These are phyloP conservation scores for Helianthus tuberosus DNA, from an alignment of 129 eudicot genomes.

Conservation along the genomic window DNA sequence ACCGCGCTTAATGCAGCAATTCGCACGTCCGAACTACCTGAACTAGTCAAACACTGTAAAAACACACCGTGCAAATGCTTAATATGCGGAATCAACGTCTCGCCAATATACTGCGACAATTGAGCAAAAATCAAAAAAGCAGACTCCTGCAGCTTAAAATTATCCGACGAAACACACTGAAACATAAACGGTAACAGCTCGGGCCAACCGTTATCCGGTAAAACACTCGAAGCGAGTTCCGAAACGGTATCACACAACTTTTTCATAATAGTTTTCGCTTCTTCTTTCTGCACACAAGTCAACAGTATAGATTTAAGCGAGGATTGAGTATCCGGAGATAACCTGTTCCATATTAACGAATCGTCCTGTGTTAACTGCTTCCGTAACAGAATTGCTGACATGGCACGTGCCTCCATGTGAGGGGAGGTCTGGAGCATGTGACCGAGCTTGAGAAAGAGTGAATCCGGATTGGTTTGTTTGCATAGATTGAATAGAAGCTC, in stretches of 20 bases:
- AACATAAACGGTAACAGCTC: conserved; percentile 94
- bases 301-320: conserved; percentile 62
- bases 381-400: conserved; percentile 85
- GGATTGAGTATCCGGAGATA: conserved; percentile 56
- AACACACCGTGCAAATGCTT: conserved; percentile 78
- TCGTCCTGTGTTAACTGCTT: conserved; percentile 85
- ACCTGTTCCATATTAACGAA: conserved; percentile 69
- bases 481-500: conserved; percentile 77
- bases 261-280: conserved; percentile 64
- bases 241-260: conserved; percentile 93
- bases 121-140: conserved; percentile 88
- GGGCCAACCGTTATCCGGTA: conserved; percentile 85
- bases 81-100: conserved; percentile 58
- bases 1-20: conserved; percentile 93
- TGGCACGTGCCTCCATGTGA: conserved; percentile 78
- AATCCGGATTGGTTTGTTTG: conserved; percentile 83
- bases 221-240: conserved; percentile 78
- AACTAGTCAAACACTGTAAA: conserved; percentile 57
- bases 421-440: conserved; percentile 71
- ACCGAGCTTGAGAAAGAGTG: conserved; percentile 69
- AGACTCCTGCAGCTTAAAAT: conserved; percentile 68
- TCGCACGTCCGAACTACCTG: conserved; percentile 68
- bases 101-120: conserved; percentile 88
- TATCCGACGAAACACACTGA: conserved; percentile 74
- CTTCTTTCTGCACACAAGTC: conserved; percentile 65